Percentiles rank a stretch among this genome's conserved stretches.
Evolutionary conservation across 441 rosid species (phyloP).

Genomic region (Flueggea neowawraea): DNA sequence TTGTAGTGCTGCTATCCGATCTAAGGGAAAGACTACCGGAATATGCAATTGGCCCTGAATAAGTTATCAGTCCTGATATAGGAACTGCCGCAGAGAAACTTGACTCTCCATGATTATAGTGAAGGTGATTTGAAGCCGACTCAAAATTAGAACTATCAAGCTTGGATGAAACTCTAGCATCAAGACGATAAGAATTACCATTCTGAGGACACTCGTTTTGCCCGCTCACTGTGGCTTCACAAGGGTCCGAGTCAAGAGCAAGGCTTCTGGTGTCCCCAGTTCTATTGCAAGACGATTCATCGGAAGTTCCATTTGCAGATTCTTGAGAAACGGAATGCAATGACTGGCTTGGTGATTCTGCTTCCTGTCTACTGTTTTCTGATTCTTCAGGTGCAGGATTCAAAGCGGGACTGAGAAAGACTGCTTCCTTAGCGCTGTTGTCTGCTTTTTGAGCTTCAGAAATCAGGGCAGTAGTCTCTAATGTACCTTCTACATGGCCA

Average conservation of each 20-base stretch:
- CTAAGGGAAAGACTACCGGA: constrained; percentile 80
- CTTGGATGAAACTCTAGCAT: constrained; percentile 12
- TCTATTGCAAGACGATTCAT: constrained; percentile 15
- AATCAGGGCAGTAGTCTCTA: constrained; percentile 7
- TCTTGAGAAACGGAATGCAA: constrained; percentile 13
- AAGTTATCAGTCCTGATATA: constrained; percentile 52
- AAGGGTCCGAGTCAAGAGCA: constrained; percentile 15
- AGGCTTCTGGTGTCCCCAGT: constrained; percentile 28
- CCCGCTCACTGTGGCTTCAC: constrained; percentile 15
- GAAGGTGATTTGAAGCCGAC: constrained; percentile 27
- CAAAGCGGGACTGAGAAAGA: constrained; percentile 11
- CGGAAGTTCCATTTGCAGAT: constrained; percentile 7
- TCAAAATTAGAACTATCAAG: constrained; percentile 19
- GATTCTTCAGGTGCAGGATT: constrained; percentile 16
- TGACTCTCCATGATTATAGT: constrained; percentile 43
- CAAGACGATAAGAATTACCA: constrained; percentile 11
- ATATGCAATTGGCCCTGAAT: constrained; percentile 61
- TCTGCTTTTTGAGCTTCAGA: constrained; percentile 14
- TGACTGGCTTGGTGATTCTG: constrained; percentile 11
- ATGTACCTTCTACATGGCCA: constrained; percentile 12
- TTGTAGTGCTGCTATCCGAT: constrained; percentile 87
- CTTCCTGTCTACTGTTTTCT: constrained; percentile 11
- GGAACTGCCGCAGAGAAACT: constrained; percentile 72
- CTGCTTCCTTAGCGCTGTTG: constrained; percentile 1
- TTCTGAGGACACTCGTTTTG: constrained; percentile 16